phyloP scores from a whole-genome alignment of 495 filamentous ascomycete species.

The Lasiosphaeris hirsuta region DNA sequence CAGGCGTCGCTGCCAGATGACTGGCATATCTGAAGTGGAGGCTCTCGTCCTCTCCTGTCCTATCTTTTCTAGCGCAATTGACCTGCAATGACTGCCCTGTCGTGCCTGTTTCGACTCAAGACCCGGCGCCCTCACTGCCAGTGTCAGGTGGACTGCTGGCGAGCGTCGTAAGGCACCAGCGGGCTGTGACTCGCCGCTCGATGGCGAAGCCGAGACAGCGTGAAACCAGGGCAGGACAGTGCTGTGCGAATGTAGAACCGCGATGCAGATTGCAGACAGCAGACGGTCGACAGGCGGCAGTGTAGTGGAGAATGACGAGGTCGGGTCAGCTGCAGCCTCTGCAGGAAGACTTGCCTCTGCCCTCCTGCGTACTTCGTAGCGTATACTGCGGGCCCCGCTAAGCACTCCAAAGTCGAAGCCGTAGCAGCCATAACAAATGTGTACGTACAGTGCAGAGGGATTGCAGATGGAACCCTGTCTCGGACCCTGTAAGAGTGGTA shows the following conservation, averaged over 20 bases:
- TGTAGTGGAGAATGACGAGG: slow-evolving; percentile 8
- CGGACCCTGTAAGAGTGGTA: background rate
- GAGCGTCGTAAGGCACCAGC: background rate
- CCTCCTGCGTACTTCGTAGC: no score
- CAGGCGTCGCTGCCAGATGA: background rate
- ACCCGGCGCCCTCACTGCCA: no score
- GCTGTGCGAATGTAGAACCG: slow-evolving; percentile 3
- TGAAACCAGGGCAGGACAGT: background rate
- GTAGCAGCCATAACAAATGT: background rate
- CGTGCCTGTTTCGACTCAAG: no score
- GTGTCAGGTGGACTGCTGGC: no score
- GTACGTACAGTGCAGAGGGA: background rate
- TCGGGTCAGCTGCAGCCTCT: no score
- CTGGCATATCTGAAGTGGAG: background rate
- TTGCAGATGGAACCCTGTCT: slow-evolving; percentile 1
- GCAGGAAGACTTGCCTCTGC: no score
- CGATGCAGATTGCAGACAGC: background rate
- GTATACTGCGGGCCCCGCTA: no score
- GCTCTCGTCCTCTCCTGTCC: no score
- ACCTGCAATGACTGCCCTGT: no score
- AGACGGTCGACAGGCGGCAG: slow-evolving; percentile 5
- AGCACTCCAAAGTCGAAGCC: no score
- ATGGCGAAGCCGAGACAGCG: background rate
- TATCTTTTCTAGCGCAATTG: no score
- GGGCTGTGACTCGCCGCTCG: slow-evolving; percentile 18